Evolutionary conservation across 2,329 filamentous ascomycete species (phyloP), one percentile per base, ranked within the genome.

Genomic region (Clarireedia hainanense): DNA sequence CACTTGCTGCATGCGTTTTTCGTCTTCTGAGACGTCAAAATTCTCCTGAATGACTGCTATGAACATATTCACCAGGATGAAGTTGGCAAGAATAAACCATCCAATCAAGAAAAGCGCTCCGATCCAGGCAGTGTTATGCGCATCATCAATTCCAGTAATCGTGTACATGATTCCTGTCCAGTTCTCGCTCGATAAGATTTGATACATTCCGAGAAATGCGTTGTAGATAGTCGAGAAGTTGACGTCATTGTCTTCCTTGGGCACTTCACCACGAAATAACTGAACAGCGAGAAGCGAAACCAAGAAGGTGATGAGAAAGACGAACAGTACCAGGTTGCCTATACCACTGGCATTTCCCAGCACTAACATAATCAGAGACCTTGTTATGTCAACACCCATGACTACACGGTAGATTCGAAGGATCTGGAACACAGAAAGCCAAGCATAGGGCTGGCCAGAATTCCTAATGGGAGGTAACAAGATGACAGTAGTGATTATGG

Each of bases 1-100:
- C 58, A 99, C 91, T 72, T 99, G 95, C 69, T 97, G 90, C 59
- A 97, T 74, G 20, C 95, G 90, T 73, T 99, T 99, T 70, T 97
- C 91, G 68, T 99, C 95, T 70, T 99, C 94, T 3, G 91, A 95
- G 26, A 99, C 91, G 72, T 99, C 94, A 69, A 99, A 99, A 67
- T 96, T 99, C 69, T 99, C 94, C 71, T 99, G 94, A 62, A 99
- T 99, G 74, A 99, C 94, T 77, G 94, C 94, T 88, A 99, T 97
- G 77, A 99, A 99, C 94, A 99, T 99, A 69, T 97, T 99, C 75
- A 99, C 75, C 59, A 97, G 81, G 73, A 99, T 95, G 69, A 97
- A 92, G 71, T 95, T 96, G 5, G 91, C 81, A 45, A 99, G 79
- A 56, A 96, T 94, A 71, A 96, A 97, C 94, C 94, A 99, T 63